Evolutionary conservation across 352 stramenopile genomes (phyloP), one percentile per base, ranked within the genome.

Genomic region (Bremia lactucae): DNA sequence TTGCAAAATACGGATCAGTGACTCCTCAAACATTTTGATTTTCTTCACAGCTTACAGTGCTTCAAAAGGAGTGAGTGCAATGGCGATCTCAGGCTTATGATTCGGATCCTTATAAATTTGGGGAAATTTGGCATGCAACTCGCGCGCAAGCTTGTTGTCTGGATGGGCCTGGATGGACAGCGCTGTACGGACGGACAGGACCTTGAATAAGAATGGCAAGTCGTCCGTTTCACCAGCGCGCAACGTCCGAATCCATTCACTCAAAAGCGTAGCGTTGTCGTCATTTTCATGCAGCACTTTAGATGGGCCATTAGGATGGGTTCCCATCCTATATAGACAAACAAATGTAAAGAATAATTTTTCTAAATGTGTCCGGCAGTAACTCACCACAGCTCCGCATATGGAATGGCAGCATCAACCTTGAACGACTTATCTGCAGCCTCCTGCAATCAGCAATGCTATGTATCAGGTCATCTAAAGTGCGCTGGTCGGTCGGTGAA

Each of bases 11-110:
- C 24, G 22, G 20, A 28, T 34, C 15, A 40, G 38, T 45, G 24
- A 43, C 31, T 40, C 20, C 11, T 42, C 33, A 33, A 18, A 22
- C 20, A 40, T 31, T 9, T 4, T 34, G 40, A 10, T 19, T 39
- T 29, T 10, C 34, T 18, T 14, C 15, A 10, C 28, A 6, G 70
- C 74, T 42, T 58, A 92, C 80, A 92, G 49, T 18, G 95, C 96
- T 64, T 98, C 90, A 46, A 99, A 98, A 23, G 59, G 73, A 37
- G 90, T 98, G 26, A 99, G 62, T 1, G 96, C 96, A 54, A 99
- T 97, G 10, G 95, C 90, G 91, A 99, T 98, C 62, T 99, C 97
- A 0, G 97, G 97, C 62, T 99, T 99, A 73, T 99, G 96, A 63
- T 99, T 99, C 14, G 83, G 42, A 55, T 99, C 96, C 49, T 97